Evolutionary conservation across 1,284 basidiomycete genomes (phyloP).

Genomic region (Trametes hirsuta): DNA sequence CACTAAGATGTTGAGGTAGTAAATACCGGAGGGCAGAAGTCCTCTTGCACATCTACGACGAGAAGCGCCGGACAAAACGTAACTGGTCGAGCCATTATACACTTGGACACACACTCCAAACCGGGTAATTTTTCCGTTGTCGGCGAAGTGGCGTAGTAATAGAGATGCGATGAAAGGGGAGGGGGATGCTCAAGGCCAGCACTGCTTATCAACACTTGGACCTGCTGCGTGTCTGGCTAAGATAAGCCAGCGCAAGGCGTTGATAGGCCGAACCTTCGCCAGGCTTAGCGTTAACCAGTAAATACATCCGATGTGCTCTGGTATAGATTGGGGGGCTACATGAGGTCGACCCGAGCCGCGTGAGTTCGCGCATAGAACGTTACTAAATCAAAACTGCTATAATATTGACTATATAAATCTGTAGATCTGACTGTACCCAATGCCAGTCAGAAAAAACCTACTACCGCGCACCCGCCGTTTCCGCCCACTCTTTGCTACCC

Average conservation of each 20-base stretch:
- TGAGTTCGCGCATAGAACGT: too few species aligned
- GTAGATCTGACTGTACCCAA: not conserved
- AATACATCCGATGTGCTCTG: too few species aligned
- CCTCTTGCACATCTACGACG: slow-evolving; percentile 64
- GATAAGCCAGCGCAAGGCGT: too few species aligned
- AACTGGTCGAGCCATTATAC: slow-evolving; percentile 1
- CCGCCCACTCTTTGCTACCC: slow-evolving; percentile 86
- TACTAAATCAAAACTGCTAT: not conserved
- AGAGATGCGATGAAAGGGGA: not conserved
- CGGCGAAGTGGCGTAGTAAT: not conserved
- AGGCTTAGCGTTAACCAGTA: too few species aligned
- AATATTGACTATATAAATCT: not conserved
- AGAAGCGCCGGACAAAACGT: slow-evolving; percentile 45
- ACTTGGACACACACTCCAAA: slow-evolving; percentile 1
- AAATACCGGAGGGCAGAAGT: slow-evolving; percentile 61
- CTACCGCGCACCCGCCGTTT: slow-evolving; percentile 50
- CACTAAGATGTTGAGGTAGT: too few species aligned
- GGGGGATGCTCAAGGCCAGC: too few species aligned
- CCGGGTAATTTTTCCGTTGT: not conserved
- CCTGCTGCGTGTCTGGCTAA: too few species aligned
- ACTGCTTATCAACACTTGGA: too few species aligned
- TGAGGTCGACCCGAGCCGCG: too few species aligned
- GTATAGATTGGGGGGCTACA: too few species aligned
- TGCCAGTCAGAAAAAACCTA: not conserved
- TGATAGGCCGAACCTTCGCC: too few species aligned